phyloP scores from a whole-genome alignment of 2,329 filamentous ascomycete species.

The Drechslerella dactyloides region DNA sequence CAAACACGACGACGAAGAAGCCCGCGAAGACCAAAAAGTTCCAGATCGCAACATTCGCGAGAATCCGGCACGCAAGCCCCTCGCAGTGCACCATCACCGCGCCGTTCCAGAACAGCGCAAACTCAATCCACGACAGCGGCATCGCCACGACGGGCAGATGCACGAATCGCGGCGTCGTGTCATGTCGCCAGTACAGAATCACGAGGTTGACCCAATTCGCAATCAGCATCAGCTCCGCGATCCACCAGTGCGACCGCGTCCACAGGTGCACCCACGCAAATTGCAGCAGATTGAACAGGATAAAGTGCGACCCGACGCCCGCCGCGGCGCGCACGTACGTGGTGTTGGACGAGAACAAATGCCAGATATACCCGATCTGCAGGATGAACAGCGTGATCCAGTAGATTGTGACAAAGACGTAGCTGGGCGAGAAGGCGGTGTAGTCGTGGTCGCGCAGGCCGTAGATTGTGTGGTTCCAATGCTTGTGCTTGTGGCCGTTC shows the following conservation, averaged over 20 bases:
- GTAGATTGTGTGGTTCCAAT: slow-evolving; percentile 72
- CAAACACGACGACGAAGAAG: slow-evolving; percentile 76
- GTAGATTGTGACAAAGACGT: slow-evolving; percentile 70
- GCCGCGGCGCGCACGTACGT: slow-evolving; percentile 72
- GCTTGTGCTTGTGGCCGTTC: slow-evolving; percentile 64
- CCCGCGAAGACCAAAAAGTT: slow-evolving; percentile 75
- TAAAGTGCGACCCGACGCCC: slow-evolving; percentile 82
- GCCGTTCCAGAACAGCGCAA: slow-evolving; percentile 87
- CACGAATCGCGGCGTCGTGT: slow-evolving; percentile 73
- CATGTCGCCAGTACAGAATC: slow-evolving; percentile 80
- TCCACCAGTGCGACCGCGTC: slow-evolving; percentile 75
- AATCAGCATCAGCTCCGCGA: slow-evolving; percentile 76
- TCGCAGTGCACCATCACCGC: slow-evolving; percentile 78
- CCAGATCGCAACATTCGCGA: slow-evolving; percentile 90
- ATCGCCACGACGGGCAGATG: slow-evolving; percentile 77
- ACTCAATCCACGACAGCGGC: slow-evolving; percentile 83
- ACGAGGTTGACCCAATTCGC: slow-evolving; percentile 83
- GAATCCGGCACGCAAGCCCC: slow-evolving; percentile 72
- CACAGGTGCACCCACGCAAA: slow-evolving; percentile 85
- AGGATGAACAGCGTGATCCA: slow-evolving; percentile 75
- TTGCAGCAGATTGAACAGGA: slow-evolving; percentile 77
- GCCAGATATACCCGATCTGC: slow-evolving; percentile 76
- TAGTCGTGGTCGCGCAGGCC: slow-evolving; percentile 71
- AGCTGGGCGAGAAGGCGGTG: slow-evolving; percentile 54
- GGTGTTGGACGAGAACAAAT: slow-evolving; percentile 73